Conservation (phyloP, 2,329 filamentous ascomycete genomes). For the Alternaria arborescens region DNA sequence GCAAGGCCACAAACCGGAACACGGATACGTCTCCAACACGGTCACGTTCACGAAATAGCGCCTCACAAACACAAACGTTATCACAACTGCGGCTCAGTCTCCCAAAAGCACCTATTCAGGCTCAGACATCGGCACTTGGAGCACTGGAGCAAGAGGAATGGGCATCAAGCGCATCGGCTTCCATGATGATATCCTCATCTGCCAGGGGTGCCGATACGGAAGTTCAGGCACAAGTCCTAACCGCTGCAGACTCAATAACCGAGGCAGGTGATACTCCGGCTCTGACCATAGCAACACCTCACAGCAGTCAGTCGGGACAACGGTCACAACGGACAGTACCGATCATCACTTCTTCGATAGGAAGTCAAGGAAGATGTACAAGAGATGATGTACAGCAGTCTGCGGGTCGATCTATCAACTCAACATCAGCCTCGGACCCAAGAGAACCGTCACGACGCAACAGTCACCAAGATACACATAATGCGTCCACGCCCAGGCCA, state of each 20-base stretch:
- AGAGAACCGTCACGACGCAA: not conserved
- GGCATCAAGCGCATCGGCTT: slow-evolving; percentile 34
- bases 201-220: not conserved
- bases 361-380: slow-evolving; percentile 1
- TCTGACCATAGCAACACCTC: not conserved
- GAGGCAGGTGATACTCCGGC: not conserved
- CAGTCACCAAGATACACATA: slow-evolving; percentile 2
- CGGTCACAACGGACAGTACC: slow-evolving; percentile 14
- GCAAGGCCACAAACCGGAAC: slow-evolving; percentile 14
- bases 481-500: slow-evolving; percentile 26
- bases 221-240: not conserved
- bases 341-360: slow-evolving; percentile 11
- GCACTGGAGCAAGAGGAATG: slow-evolving; percentile 14
- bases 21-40: slow-evolving; percentile 33
- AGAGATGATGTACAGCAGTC: slow-evolving; percentile 24
- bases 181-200: slow-evolving; percentile 36
- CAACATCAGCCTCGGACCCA: not conserved
- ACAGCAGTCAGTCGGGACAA: slow-evolving; percentile 6
- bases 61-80: slow-evolving; percentile 9
- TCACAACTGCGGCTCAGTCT: slow-evolving; percentile 25
- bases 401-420: slow-evolving; percentile 21
- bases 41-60: slow-evolving; percentile 20
- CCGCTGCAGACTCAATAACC: not conserved
- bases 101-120: slow-evolving; percentile 23
- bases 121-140: slow-evolving; percentile 6